Evolutionary conservation across 441 rosid species (phyloP).

Genomic region (Arabidopsis hybrid): DNA sequence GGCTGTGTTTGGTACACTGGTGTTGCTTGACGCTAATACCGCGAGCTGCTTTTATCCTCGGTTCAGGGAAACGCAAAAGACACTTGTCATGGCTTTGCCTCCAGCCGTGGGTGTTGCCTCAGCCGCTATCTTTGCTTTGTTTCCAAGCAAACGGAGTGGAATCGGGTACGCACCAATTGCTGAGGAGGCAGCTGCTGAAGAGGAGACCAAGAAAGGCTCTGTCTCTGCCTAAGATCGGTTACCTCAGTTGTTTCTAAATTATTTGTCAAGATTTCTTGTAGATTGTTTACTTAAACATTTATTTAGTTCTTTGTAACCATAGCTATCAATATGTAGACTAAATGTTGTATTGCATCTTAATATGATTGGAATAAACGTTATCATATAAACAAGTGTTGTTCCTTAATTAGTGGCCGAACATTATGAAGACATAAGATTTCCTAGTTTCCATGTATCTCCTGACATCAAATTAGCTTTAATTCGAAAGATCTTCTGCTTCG

Average conservation of each 20-base stretch:
- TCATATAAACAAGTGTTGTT: not conserved
- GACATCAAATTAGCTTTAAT: constrained; percentile 49
- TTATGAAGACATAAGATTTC: constrained; percentile 25
- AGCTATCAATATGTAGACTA: not conserved
- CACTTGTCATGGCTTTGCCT: constrained; percentile 68
- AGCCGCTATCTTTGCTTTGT: constrained; percentile 58
- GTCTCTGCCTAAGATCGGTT: constrained; percentile 16
- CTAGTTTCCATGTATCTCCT: constrained; percentile 50
- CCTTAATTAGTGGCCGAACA: constrained; percentile 1
- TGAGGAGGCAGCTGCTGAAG: constrained; percentile 21
- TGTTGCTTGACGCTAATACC: constrained; percentile 68
- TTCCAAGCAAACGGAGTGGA: constrained; percentile 80
- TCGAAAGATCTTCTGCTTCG: constrained; percentile 50
- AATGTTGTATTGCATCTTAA: constrained; percentile 7
- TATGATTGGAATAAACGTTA: constrained; percentile 12
- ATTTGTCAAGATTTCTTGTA: constrained; percentile 24
- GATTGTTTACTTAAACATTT: constrained; percentile 7
- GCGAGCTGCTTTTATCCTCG: constrained; percentile 73
- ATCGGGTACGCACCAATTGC: constrained; percentile 70
- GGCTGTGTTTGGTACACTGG: constrained; percentile 60
- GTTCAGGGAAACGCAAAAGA: constrained; percentile 56
- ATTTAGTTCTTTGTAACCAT: constrained; percentile 17
- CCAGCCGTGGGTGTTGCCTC: constrained; percentile 65
- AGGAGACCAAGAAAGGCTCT: constrained; percentile 35
- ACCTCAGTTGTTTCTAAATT: constrained; percentile 1